phyloP scores from a whole-genome alignment of 1,284 basidiomycete genomes.

The Trichosporon sp. region DNA sequence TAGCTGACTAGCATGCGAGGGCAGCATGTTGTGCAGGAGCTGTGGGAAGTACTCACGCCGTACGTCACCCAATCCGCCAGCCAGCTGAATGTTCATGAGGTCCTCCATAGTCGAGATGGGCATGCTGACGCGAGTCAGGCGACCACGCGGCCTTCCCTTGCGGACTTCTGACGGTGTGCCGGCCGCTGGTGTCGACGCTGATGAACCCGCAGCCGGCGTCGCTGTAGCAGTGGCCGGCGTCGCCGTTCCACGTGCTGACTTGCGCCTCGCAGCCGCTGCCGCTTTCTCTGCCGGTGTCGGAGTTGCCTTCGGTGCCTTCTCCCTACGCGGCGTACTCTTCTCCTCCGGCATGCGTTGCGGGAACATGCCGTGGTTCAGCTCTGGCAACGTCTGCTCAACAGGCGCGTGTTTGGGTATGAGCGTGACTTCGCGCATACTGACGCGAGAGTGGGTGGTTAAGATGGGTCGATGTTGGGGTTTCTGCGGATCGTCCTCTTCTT shows the following conservation, averaged over 20 bases:
- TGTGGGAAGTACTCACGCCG: slow-evolving; percentile 8
- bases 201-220: not conserved
- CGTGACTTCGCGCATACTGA: slow-evolving; percentile 31
- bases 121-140: slow-evolving; percentile 4
- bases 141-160: slow-evolving; percentile 3
- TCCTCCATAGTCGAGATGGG: slow-evolving; percentile 12
- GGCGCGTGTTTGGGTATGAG: slow-evolving; percentile 9
- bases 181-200: not conserved
- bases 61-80: slow-evolving; percentile 15
- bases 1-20: not conserved
- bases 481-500: slow-evolving; percentile 33
- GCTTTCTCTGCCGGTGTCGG: not conserved
- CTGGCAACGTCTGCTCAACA: not conserved
- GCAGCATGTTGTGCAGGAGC: not conserved
- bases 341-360: slow-evolving; percentile 6
- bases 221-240: not conserved
- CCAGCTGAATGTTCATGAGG: slow-evolving; percentile 16
- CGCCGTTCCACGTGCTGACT: not conserved
- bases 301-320: not conserved
- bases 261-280: not conserved
- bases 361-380: slow-evolving; percentile 12
- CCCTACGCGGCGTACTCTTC: not conserved
- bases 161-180: too few species aligned
- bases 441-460: slow-evolving; percentile 24
- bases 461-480: slow-evolving; percentile 31